phyloP scores from a whole-genome alignment of 495 filamentous ascomycete genomes.

The Choiromyces venosus region DNA sequence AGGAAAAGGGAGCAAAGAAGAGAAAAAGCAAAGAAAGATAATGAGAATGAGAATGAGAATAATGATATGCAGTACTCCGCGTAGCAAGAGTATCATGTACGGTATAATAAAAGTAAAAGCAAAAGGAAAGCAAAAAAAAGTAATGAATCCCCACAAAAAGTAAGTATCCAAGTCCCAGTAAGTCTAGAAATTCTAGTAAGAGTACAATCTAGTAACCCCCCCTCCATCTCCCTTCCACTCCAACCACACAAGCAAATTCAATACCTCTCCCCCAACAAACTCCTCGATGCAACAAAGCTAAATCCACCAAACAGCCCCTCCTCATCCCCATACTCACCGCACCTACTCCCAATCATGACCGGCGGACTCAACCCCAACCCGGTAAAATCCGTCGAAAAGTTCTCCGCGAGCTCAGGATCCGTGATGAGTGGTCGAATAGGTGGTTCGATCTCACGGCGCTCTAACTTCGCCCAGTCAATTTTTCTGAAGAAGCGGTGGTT shows the following conservation, averaged over 20 bases:
- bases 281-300: slow-evolving; percentile 86
- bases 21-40: too few relatives aligned
- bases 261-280: slow-evolving; percentile 62
- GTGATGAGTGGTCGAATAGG: slow-evolving; percentile 90
- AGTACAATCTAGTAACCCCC: neutral
- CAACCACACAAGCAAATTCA: slow-evolving; percentile 17
- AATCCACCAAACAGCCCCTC: slow-evolving; percentile 88
- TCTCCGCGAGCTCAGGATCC: slow-evolving; percentile 90
- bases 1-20: too few relatives aligned
- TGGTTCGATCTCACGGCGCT: slow-evolving; percentile 67
- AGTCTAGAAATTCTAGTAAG: neutral
- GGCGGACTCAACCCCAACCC: slow-evolving; percentile 72
- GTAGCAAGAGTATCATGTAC: neutral
- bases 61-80: neutral
- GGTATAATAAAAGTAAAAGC: neutral
- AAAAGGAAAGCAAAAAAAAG: neutral
- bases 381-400: slow-evolving; percentile 86
- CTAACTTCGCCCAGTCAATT: slow-evolving; percentile 85
- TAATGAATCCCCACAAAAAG: neutral
- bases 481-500: slow-evolving; percentile 92
- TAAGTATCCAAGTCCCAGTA: neutral
- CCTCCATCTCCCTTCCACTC: slow-evolving; percentile 40
- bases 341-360: slow-evolving; percentile 41
- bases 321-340: slow-evolving; percentile 45
- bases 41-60: neutral